A percentile compares a stretch with the other conserved stretches of the same genome.
These are phyloP conservation scores for Sporothrix sp. DNA, from an alignment of 2,329 filamentous ascomycete genomes.

Conservation along the genomic window DNA sequence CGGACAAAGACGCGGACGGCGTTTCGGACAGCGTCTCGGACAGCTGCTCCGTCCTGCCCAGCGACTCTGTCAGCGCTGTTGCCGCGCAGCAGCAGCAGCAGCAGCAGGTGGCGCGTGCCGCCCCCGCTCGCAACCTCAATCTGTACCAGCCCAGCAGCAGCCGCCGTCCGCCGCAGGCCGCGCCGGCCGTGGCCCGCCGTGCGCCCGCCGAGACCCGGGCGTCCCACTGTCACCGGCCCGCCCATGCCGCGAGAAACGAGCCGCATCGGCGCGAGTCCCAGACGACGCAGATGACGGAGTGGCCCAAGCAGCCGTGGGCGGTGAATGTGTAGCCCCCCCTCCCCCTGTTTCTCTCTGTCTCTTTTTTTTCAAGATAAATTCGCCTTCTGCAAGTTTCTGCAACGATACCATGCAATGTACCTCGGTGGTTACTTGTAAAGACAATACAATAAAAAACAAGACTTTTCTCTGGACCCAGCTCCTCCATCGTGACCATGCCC, in stretches of 20 bases:
- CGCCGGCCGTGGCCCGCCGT: background rate
- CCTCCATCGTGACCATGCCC: no score
- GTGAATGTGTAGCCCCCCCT: background rate
- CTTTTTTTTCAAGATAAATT: background rate
- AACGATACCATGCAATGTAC: background rate
- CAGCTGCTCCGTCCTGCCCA: conserved; percentile 13
- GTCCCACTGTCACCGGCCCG: no score
- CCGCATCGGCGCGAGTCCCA: background rate
- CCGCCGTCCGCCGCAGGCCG: background rate
- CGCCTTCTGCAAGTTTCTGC: background rate
- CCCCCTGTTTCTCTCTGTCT: background rate
- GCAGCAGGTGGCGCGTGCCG: background rate
- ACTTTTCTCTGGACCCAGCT: no score
- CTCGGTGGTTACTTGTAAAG: no score
- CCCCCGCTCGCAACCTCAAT: conserved; percentile 1
- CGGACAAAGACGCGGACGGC: no score
- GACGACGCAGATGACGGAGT: background rate
- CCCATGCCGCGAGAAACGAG: no score
- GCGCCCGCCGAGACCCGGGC: background rate
- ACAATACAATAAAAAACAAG: no score
- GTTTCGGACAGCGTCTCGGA: no score
- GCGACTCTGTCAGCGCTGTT: conserved; percentile 17
- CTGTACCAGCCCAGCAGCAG: conserved; percentile 3
- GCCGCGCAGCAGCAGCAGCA: background rate
- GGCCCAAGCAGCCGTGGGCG: background rate